Evolutionary conservation across 208 protist genomes (phyloP).

Genomic region (Acanthamoeba quina): DNA sequence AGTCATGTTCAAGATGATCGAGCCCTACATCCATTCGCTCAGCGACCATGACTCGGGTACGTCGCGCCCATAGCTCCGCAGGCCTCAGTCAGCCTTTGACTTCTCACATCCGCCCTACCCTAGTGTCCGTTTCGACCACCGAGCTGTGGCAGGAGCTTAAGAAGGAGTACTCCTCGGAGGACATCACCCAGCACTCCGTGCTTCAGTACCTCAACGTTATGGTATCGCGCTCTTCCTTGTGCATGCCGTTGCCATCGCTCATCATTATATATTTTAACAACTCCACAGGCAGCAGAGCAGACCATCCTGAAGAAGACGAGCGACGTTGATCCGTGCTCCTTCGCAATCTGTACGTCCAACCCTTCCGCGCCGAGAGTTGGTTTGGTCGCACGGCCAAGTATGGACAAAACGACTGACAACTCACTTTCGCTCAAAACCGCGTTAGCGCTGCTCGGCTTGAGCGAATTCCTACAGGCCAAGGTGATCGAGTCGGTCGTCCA

Average conservation of each 20-base stretch:
- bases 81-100: not conserved
- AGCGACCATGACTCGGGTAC: conserved; percentile 18
- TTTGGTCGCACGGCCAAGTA: too few relatives aligned
- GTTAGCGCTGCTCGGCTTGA: conserved; percentile 39
- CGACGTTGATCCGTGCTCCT: not conserved
- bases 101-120: not conserved
- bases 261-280: not conserved
- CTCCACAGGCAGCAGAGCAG: not conserved
- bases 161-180: conserved; percentile 13
- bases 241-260: not conserved
- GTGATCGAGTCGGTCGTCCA: conserved; percentile 59
- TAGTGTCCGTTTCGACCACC: not conserved
- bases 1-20: conserved; percentile 45
- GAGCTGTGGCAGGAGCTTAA: conserved; percentile 31
- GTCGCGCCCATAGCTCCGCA: not conserved
- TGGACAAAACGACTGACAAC: not conserved
- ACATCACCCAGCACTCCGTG: conserved; percentile 12
- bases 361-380: not conserved
- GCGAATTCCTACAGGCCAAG: conserved; percentile 45
- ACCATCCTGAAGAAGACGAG: conserved; percentile 33
- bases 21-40: conserved; percentile 26
- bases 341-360: not conserved
- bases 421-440: not conserved
- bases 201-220: conserved; percentile 56
- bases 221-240: conserved; percentile 2